A percentile compares a stretch with the other conserved stretches of the same genome.
These are phyloP conservation scores for Colletotrichum truncatum DNA, from an alignment of 2,329 filamentous ascomycete genomes.

Conservation along the genomic window DNA sequence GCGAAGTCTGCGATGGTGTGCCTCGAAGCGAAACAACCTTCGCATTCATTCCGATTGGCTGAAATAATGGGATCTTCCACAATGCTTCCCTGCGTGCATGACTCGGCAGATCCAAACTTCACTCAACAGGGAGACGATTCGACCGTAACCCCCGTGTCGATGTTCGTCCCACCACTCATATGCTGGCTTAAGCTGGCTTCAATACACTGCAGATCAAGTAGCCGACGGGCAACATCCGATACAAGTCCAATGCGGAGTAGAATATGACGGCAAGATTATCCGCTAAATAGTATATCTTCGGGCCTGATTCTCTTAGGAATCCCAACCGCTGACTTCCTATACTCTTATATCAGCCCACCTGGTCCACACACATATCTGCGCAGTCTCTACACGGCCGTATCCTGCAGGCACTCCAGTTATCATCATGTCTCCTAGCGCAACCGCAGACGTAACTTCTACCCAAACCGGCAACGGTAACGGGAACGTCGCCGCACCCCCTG, in stretches of 20 bases:
- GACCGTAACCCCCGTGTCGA: neutral
- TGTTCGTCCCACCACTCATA: too few relatives aligned
- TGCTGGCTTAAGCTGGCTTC: neutral
- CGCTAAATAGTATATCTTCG: slow-evolving; percentile 4
- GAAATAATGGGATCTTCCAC: neutral
- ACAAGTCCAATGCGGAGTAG: neutral
- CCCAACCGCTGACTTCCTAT: neutral
- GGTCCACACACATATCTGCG: neutral
- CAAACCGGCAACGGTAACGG: neutral
- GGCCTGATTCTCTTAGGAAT: neutral
- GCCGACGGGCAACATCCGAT: neutral
- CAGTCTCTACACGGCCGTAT: neutral
- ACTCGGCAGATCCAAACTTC: neutral
- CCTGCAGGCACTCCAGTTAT: neutral
- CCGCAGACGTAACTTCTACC: neutral
- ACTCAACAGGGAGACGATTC: neutral
- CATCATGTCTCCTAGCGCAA: slow-evolving; percentile 22
- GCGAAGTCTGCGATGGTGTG: neutral
- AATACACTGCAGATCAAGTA: neutral
- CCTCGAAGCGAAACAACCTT: neutral
- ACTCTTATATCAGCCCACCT: neutral
- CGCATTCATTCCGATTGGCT: neutral
- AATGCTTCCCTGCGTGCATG: neutral
- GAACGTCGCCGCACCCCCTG: neutral
- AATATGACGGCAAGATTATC: neutral